These are phyloP conservation scores for Epichloe bromicola DNA, from an alignment of 2,329 filamentous ascomycete genomes.

Conservation along the genomic window DNA sequence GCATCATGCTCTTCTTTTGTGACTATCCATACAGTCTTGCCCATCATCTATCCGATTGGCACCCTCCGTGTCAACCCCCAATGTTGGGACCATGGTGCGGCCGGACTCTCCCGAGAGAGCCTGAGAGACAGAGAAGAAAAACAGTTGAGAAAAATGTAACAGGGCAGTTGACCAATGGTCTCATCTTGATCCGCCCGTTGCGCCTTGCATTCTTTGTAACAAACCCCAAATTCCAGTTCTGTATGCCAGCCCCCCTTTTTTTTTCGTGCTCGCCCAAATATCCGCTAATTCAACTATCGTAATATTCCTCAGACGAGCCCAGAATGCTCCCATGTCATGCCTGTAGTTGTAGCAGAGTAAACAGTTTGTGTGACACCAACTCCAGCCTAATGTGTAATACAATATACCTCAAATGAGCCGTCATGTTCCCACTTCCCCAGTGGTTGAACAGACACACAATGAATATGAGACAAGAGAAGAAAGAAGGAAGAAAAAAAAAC, in stretches of 20 bases:
- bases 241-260: slow-evolving; percentile 3
- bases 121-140: neutral
- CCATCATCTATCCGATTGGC: slow-evolving; percentile 6
- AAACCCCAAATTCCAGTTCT: slow-evolving; percentile 5
- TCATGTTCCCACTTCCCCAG: slow-evolving; percentile 12
- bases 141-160: neutral
- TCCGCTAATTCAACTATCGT: slow-evolving; percentile 17
- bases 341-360: slow-evolving; percentile 13
- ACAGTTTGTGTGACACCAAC: slow-evolving; percentile 16
- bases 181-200: neutral
- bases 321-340: slow-evolving; percentile 22
- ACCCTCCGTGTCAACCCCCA: neutral
- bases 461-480: slow-evolving; percentile 7
- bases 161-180: neutral
- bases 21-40: neutral
- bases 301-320: slow-evolving; percentile 14
- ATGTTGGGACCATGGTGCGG: neutral
- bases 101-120: neutral
- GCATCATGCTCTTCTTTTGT: neutral
- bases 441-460: slow-evolving; percentile 12
- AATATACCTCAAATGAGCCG: slow-evolving; percentile 13
- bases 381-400: slow-evolving; percentile 19
- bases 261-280: slow-evolving; percentile 7
- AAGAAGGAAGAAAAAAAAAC: slow-evolving; percentile 13
- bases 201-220: slow-evolving; percentile 4